Base-by-base conservation (phyloP, 345 rosid genomes). In the Gossypium longicalyx region DNA sequence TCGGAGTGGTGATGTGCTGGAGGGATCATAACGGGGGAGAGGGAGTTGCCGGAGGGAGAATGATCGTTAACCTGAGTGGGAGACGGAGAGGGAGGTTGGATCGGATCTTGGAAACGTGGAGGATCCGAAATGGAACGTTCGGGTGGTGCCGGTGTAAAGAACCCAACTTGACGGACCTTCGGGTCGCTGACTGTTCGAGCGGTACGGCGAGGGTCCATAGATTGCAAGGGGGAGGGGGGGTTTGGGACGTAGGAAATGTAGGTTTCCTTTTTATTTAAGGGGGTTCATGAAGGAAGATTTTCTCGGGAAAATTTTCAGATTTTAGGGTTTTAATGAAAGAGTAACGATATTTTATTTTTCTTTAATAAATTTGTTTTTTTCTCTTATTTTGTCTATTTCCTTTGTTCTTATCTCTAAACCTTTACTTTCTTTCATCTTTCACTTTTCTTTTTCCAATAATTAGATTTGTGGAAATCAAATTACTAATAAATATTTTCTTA, bases 1-100 rank as follows among this genome's bases (percentile, higher is more conserved):
- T 87, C 87, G 70, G 95, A 83, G 67, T 77, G 72, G 83, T 84
- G 92, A 78, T 88, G 94, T 7, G 94, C 92, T n/a, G 97, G 98
- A 60, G 91, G 97, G 79, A 92, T 92, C 89, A 90, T 90, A 76
- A 94, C 97, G 0, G 97, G 93, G 53, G 94, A 91, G 77, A 89
- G 83, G 29, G 92, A 88, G 82, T 86, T 89, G 5, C 83, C 89
- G 52, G 93, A 84, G 19, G 90, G 89, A 34, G 93, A 86, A 74
- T 78, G 67, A 82, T 76, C 76, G 45, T 85, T 23, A 13, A 83
- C 59, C 34, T 86, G 59, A 52, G 85, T 80, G 2, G 77, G 45
- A 61, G 85, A 48, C 1, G 71, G 67, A 71, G 52, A 86, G 23
- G 16, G 77, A 27, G 82, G 77, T 72, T 70, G 83, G 84, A 73